Base-by-base conservation (phyloP, 2,329 filamentous ascomycete genomes). In the Tolypocladium amazonense region DNA sequence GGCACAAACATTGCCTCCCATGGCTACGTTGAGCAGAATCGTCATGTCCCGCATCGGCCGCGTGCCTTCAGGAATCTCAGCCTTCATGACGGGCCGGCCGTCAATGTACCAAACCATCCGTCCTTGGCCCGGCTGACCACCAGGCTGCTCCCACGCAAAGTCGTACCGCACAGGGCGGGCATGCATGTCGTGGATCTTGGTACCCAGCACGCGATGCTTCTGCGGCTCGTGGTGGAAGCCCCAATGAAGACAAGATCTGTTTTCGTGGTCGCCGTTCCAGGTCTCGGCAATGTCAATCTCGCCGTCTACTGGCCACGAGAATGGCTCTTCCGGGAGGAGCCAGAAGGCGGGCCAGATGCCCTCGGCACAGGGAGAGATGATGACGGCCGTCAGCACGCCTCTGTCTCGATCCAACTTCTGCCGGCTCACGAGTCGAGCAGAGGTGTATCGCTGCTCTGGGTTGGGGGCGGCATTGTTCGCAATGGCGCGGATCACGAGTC, bases 301-400 rank as follows among this genome's bases (percentile, higher is more conserved):
- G 59, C 82, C 83, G 61, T 86, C 83, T 0, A 71, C 76, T 0
- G 83, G 83, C 83, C 83, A 86, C 0, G 71, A 69, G 65, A 85
- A 85, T 0, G 82, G 83, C 63, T 85, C 80, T 38, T 75, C 69
- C 0, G 83, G 83, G 7, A 86, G 72, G 58, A 85, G 76, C 83
- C 83, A 86, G 65, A 85, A 84, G 0, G 83, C 83, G 0, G 83
- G 83, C 83, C 83, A 86, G 55, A 86, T 79, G 4, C 83, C 83
- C 2, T 73, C 67, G 0, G 82, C 82, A 58, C 78, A 81, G 0
- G 83, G 83, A 0, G 81, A 75, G 0, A 74, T 72, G 14, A 84
- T 75, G 1, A 77, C 75, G 2, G 79, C 82, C 3, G 77, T 77
- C 50, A 86, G 68, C 56, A 78, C 82, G 35, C 83, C 83, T 38